A percentile compares a stretch with the other conserved stretches of the same genome.
Conservation (phyloP, 306 rosid species). For the Lathyrus oleraceus region DNA sequence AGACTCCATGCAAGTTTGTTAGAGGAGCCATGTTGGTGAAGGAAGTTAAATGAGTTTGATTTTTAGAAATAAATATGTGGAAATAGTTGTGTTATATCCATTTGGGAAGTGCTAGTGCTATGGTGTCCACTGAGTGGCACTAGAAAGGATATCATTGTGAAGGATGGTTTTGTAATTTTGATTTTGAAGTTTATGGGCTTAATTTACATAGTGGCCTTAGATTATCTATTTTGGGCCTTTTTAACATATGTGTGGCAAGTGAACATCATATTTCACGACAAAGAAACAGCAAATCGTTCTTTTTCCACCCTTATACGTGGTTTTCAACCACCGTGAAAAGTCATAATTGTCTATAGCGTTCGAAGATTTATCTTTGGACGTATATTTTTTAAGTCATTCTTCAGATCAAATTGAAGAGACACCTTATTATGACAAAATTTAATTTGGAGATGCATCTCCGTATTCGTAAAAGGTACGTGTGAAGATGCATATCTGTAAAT, state of each 20-base stretch:
- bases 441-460: too few relatives aligned
- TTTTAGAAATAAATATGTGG: conserved; percentile 3
- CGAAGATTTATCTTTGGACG: too few relatives aligned
- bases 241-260: not conserved
- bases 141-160: conserved; percentile 47
- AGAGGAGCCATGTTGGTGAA: conserved; percentile 61
- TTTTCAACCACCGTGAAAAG: too few relatives aligned
- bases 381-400: too few relatives aligned
- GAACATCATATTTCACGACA: not conserved
- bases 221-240: not conserved
- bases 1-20: conserved; percentile 63
- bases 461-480: too few relatives aligned
- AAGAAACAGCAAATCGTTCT: too few relatives aligned
- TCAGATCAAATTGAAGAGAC: too few relatives aligned
- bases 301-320: too few relatives aligned
- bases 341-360: too few relatives aligned
- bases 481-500: too few relatives aligned
- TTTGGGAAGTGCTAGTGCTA: conserved; percentile 27
- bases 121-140: conserved; percentile 51
- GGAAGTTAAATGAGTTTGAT: conserved; percentile 17
- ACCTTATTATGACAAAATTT: too few relatives aligned
- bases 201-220: not conserved
- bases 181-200: not conserved
- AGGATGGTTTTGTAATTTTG: conserved; percentile 47
- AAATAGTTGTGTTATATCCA: conserved; percentile 44